Conservation (phyloP, 2,329 filamentous ascomycete species). For the Aspergillus quadricinctus region DNA sequence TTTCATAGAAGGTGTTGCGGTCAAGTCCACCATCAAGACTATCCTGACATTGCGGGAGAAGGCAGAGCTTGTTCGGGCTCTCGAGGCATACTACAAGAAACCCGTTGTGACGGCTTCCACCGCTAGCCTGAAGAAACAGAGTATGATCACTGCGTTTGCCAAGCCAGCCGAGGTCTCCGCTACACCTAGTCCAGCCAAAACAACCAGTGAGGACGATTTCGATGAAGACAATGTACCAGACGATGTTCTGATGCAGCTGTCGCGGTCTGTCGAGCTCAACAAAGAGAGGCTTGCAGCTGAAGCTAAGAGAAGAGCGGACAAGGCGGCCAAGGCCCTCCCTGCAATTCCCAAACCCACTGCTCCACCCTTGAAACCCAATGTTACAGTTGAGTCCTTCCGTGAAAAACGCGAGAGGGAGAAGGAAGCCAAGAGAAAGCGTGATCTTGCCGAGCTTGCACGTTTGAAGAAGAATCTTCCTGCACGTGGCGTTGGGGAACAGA, state of each 20-base stretch:
- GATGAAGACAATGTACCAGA: slow-evolving; percentile 39
- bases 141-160: slow-evolving; percentile 37
- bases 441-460: slow-evolving; percentile 66
- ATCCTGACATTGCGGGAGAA: slow-evolving; percentile 79
- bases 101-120: slow-evolving; percentile 40
- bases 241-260: slow-evolving; percentile 37
- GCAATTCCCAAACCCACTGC: slow-evolving; percentile 23
- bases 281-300: slow-evolving; percentile 33
- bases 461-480: slow-evolving; percentile 55
- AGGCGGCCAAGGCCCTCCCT: slow-evolving; percentile 21
- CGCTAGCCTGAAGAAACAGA: slow-evolving; percentile 42
- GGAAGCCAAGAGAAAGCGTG: slow-evolving; percentile 68
- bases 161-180: slow-evolving; percentile 33
- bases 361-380: slow-evolving; percentile 25
- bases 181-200: slow-evolving; percentile 26
- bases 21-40: slow-evolving; percentile 61
- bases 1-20: slow-evolving; percentile 53
- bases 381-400: slow-evolving; percentile 57
- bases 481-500: slow-evolving; percentile 50
- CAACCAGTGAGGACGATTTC: slow-evolving; percentile 37
- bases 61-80: slow-evolving; percentile 66
- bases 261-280: slow-evolving; percentile 40
- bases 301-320: slow-evolving; percentile 25
- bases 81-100: slow-evolving; percentile 51
- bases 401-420: slow-evolving; percentile 70